Conservation (phyloP, 331 rosid genomes). For the Cydonia oblonga region DNA sequence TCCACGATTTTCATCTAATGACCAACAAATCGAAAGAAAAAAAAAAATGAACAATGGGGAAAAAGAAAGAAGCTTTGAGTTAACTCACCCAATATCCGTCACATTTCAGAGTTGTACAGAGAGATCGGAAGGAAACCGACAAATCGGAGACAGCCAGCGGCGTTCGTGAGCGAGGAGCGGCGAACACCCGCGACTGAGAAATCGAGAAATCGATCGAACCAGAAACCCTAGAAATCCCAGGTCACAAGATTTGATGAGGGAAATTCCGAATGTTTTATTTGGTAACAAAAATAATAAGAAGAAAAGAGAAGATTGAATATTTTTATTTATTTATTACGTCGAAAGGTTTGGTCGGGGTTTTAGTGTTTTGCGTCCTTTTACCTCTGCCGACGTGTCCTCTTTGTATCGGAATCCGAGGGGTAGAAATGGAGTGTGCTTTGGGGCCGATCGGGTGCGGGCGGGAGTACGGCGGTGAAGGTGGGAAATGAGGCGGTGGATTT, state of each 20-base stretch:
- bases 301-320: background rate
- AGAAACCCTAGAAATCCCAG: constrained; percentile 47
- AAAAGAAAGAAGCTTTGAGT: constrained; percentile 18
- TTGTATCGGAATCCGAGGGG: background rate
- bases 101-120: constrained; percentile 9
- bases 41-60: background rate
- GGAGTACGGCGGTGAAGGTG: background rate
- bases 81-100: constrained; percentile 12
- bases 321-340: background rate
- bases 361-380: constrained; percentile 9
- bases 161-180: background rate
- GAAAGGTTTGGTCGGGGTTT: constrained; percentile 7
- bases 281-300: background rate
- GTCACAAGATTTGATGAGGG: constrained; percentile 6
- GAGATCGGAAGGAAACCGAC: background rate
- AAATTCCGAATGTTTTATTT: background rate
- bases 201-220: constrained; percentile 12
- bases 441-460: background rate
- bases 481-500: background rate
- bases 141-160: background rate
- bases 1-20: background rate
- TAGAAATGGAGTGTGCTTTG: background rate
- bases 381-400: constrained; percentile 10
- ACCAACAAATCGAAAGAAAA: background rate
- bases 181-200: background rate